These are phyloP conservation scores for Bondarzewia mesenterica DNA, from an alignment of 1,284 basidiomycete species.

Conservation along the genomic window DNA sequence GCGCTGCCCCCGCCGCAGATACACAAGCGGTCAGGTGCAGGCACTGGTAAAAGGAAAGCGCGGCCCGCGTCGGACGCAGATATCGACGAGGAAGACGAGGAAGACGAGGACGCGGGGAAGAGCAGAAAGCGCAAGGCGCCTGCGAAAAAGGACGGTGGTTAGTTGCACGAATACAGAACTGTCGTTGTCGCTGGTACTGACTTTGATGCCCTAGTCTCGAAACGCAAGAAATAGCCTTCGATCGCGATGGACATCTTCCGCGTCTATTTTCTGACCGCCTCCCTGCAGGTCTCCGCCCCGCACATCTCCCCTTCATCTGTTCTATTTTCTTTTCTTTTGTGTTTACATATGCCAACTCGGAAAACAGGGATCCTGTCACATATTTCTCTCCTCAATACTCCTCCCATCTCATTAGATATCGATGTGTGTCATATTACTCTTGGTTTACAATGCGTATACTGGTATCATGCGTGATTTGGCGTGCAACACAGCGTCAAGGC, in stretches of 20 bases:
- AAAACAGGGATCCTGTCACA: not conserved
- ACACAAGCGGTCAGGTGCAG: not conserved
- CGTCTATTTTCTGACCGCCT: too few relatives aligned
- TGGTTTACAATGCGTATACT: too few relatives aligned
- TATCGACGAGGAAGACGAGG: conserved; percentile 10
- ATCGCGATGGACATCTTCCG: too few relatives aligned
- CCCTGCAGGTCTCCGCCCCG: not conserved
- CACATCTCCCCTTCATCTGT: not conserved
- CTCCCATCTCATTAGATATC: not conserved
- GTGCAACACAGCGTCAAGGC: too few relatives aligned
- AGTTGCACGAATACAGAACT: too few relatives aligned
- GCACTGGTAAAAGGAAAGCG: conserved; percentile 12
- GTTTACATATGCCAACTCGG: too few relatives aligned
- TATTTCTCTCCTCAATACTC: not conserved
- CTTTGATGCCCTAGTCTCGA: conserved; percentile 14
- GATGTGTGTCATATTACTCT: too few relatives aligned
- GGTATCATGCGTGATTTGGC: too few relatives aligned
- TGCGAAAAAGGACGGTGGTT: conserved; percentile 12
- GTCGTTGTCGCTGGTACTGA: too few relatives aligned
- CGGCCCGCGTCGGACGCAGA: conserved; percentile 8
- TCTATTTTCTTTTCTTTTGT: not conserved
- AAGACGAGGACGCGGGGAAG: not conserved
- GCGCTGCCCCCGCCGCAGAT: conserved; percentile 12
- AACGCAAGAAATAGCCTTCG: conserved; percentile 26
- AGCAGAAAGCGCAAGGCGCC: conserved; percentile 27